Percentiles rank a stretch among this genome's conserved stretches.
These are phyloP conservation scores for Pythium rishiriense DNA, from an alignment of 352 stramenopile species.

Conservation along the genomic window DNA sequence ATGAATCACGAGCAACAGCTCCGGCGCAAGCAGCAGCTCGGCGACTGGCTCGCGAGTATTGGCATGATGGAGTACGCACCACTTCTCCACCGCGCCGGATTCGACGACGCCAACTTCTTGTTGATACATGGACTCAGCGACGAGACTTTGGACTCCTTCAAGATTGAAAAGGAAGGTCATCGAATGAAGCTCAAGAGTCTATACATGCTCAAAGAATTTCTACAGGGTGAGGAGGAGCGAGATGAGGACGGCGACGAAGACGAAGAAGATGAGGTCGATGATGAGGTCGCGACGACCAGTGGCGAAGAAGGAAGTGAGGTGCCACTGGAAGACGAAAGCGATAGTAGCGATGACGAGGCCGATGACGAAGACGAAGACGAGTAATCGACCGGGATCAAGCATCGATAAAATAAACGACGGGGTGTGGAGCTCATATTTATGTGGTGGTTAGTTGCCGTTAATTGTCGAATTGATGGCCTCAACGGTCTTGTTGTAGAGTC, in stretches of 20 bases:
- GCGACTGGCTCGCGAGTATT: slow-evolving; percentile 70
- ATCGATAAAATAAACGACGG: slow-evolving; percentile 5
- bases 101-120: slow-evolving; percentile 70
- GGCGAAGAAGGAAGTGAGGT: slow-evolving; percentile 20
- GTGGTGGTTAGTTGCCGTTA: slow-evolving; percentile 21
- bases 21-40: slow-evolving; percentile 36
- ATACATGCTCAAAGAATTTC: slow-evolving; percentile 65
- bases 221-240: slow-evolving; percentile 34
- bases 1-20: slow-evolving; percentile 26
- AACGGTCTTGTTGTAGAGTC: slow-evolving; percentile 78
- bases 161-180: slow-evolving; percentile 69
- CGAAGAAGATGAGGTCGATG: slow-evolving; percentile 24
- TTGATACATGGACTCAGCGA: slow-evolving; percentile 48
- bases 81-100: slow-evolving; percentile 51
- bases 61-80: slow-evolving; percentile 63
- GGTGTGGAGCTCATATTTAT: background rate
- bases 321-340: slow-evolving; percentile 27
- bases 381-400: background rate
- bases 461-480: slow-evolving; percentile 58
- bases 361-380: slow-evolving; percentile 8
- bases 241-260: slow-evolving; percentile 32
- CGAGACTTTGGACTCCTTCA: slow-evolving; percentile 51
- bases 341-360: slow-evolving; percentile 18
- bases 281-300: slow-evolving; percentile 6
- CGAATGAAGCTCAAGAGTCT: slow-evolving; percentile 63